A percentile compares a stretch with the other conserved stretches of the same genome.
phyloP scores from a whole-genome alignment of 805 yeast genomes.

The Candida broadrunensis region DNA sequence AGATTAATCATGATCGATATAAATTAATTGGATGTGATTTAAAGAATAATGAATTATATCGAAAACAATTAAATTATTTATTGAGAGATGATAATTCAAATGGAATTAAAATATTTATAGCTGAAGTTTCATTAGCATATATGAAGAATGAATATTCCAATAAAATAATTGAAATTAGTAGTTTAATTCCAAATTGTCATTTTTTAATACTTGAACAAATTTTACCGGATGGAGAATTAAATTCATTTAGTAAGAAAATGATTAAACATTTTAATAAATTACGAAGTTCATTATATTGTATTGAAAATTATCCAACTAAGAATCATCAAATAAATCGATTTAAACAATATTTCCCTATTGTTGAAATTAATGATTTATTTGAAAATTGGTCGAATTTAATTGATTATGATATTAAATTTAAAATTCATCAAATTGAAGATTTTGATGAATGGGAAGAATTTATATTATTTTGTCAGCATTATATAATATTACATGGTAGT shows the following conservation, averaged over 20 bases:
- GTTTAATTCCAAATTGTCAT: constrained; percentile 47
- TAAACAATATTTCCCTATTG: constrained; percentile 42
- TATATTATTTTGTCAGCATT: constrained; percentile 71
- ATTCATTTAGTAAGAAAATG: constrained; percentile 76
- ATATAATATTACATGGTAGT: constrained; percentile 64
- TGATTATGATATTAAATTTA: constrained; percentile 29
- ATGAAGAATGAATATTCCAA: constrained; percentile 70
- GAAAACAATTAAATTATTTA: constrained; percentile 21
- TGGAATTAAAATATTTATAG: constrained; percentile 59
- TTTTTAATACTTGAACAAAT: constrained; percentile 70
- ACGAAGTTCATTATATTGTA: constrained; percentile 68
- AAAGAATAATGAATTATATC: constrained; percentile 42
- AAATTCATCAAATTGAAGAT: constrained; percentile 53
- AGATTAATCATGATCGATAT: constrained; percentile 40
- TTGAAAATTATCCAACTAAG: constrained; percentile 51
- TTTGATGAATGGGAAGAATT: constrained; percentile 89
- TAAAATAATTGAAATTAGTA: constrained; percentile 48
- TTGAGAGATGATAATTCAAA: constrained; percentile 15
- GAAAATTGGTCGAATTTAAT: constrained; percentile 55
- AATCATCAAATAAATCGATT: constrained; percentile 52
- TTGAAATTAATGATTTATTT: constrained; percentile 52
- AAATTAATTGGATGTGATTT: constrained; percentile 67
- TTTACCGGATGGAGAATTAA: constrained; percentile 57
- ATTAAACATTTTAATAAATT: constrained; percentile 64
- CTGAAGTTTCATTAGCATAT: constrained; percentile 81